These are phyloP conservation scores for Xylaria bambusicola DNA, from an alignment of 495 filamentous ascomycete genomes.

Conservation along the genomic window DNA sequence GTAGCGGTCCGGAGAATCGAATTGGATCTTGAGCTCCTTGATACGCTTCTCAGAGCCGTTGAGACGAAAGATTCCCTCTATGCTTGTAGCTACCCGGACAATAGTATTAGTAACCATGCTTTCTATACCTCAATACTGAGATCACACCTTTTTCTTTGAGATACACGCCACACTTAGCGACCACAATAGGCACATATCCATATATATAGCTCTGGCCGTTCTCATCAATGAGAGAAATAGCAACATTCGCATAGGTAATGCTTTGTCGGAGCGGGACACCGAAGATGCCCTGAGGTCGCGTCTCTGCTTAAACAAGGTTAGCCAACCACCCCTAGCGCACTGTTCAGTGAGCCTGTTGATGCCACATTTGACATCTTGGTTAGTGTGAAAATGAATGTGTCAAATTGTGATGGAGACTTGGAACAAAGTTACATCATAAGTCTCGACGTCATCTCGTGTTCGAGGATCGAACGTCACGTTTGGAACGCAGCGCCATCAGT, in stretches of 20 bases:
- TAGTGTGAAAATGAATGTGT: background rate
- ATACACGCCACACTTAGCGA: constrained; percentile 97
- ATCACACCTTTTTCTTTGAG: constrained; percentile 94
- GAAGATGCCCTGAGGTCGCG: constrained; percentile 67
- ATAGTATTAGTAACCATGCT: constrained; percentile 26
- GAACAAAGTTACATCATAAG: too few species aligned
- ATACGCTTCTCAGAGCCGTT: constrained; percentile 97
- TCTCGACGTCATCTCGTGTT: too few species aligned
- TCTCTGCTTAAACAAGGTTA: constrained; percentile 35
- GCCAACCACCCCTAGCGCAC: background rate
- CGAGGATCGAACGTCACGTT: too few species aligned
- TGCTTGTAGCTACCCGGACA: constrained; percentile 83
- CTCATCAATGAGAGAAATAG: constrained; percentile 90
- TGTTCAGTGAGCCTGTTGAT: background rate
- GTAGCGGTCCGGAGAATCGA: constrained; percentile 94
- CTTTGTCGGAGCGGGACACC: constrained; percentile 91
- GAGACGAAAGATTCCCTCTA: constrained; percentile 96
- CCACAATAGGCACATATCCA: constrained; percentile 97
- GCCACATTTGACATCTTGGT: background rate
- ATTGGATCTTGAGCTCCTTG: constrained; percentile 88
- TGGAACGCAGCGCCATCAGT: background rate
- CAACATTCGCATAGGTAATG: constrained; percentile 98
- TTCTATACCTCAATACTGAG: constrained; percentile 1
- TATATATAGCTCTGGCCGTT: constrained; percentile 95
- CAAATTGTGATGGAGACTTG: too few species aligned